A percentile compares a stretch with the other conserved stretches of the same genome.
Evolutionary conservation across 2,329 filamentous ascomycete species (phyloP).

Genomic region (Fusarium musae): DNA sequence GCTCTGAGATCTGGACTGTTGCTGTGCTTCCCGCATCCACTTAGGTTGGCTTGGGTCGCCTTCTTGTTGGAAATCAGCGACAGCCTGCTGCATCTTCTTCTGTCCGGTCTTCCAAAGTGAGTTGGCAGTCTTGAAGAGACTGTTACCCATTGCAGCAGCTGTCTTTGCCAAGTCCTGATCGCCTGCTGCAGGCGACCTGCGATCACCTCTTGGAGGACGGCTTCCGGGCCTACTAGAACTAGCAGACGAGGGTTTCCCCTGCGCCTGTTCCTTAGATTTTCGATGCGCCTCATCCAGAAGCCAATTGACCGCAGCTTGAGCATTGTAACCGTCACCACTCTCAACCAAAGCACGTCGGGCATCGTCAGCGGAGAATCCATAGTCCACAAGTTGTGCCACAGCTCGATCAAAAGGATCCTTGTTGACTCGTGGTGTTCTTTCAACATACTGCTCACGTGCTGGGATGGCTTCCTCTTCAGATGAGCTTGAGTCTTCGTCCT

Average conservation of each 20-base stretch:
- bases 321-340: constrained; percentile 81
- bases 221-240: constrained; percentile 44
- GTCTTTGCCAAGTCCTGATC: constrained; percentile 83
- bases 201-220: constrained; percentile 55
- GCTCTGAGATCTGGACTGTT: constrained; percentile 55
- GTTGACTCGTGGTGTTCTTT: constrained; percentile 41
- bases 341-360: constrained; percentile 82
- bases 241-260: constrained; percentile 60
- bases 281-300: constrained; percentile 91
- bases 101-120: constrained; percentile 94
- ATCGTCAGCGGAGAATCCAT: constrained; percentile 90
- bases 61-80: constrained; percentile 82
- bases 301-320: constrained; percentile 89
- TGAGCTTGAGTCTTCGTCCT: constrained; percentile 60
- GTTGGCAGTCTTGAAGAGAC: constrained; percentile 91
- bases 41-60: constrained; percentile 85
- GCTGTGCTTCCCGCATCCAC: constrained; percentile 86
- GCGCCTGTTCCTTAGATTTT: constrained; percentile 79
- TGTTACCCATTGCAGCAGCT: constrained; percentile 84
- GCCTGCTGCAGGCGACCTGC: constrained; percentile 62
- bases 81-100: constrained; percentile 91
- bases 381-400: constrained; percentile 89
- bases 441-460: constrained; percentile 34
- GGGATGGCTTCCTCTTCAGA: constrained; percentile 54
- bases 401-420: constrained; percentile 73